Evolutionary conservation across 129 eudicot genomes (phyloP), one percentile per base, ranked within the genome.

Genomic region (Chrysanthemum lavandulifolium): DNA sequence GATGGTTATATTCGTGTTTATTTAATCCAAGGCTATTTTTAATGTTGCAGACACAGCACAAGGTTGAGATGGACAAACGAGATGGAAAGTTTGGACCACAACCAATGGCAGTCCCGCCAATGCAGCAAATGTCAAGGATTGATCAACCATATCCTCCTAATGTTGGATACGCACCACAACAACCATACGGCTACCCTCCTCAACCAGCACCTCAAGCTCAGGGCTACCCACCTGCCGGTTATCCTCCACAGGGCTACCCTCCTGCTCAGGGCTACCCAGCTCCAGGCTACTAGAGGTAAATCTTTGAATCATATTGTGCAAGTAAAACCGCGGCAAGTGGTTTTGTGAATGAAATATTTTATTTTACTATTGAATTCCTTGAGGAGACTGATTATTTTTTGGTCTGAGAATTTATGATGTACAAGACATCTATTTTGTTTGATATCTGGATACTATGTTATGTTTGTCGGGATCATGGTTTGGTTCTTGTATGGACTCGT

Each of bases 61-160:
- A 95, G 87, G 78, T 95, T 18, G 99, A 95, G 72, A 95, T 95
- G 99, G 99, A 95, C 87, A 95, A 95, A 82, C 80, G 99, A 67
- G 99, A 95, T 51, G 99, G 99, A 23, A 81, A 71, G 65, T 88
- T 91, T 77, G 97, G 96, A 10, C 91, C 94, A 19, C 95, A 81
- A 61, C 86, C 87, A 21, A 95, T 95, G 99, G 79, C 90, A 8
- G 95, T 88, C 25, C 99, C 99, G 13, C 91, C 91, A 1, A 63
- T 76, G 59, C 99, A 90, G 68, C 94, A 90, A 45, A 95, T 95
- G 99, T 95, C 99, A 21, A 91, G 99, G 67, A 81, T 91, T 25
- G 99, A 95, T 71, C 97, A 95, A 81, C 96, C 88, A 10, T 91
- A 88, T 74, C 98, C 97, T 59, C 82, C 98, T 5, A 65, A 79